Evolutionary conservation across 2,329 filamentous ascomycete species (phyloP).

Genomic region (Polychaeton citri): DNA sequence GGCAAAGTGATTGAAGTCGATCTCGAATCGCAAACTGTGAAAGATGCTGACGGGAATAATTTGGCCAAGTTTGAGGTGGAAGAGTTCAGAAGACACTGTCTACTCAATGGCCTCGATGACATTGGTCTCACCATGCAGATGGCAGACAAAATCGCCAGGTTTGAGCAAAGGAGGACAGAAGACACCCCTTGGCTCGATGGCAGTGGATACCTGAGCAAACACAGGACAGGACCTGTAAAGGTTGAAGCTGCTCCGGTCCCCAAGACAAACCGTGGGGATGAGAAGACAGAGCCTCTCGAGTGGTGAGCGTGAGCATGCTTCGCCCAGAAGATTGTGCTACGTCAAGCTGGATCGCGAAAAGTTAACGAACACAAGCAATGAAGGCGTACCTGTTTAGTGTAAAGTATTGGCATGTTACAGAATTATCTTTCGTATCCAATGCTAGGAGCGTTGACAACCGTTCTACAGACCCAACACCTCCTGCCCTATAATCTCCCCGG

Average conservation of each 20-base stretch:
- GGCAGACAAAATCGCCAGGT: slow-evolving; percentile 74
- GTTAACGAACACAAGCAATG: no score
- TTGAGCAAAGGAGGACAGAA: slow-evolving; percentile 62
- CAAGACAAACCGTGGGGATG: slow-evolving; percentile 77
- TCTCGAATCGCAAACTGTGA: slow-evolving; percentile 71
- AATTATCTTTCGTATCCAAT: no score
- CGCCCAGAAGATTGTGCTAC: no score
- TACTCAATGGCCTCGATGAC: slow-evolving; percentile 87
- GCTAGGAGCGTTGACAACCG: no score
- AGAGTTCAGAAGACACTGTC: slow-evolving; percentile 85
- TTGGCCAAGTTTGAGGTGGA: slow-evolving; percentile 78
- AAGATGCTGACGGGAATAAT: slow-evolving; percentile 57
- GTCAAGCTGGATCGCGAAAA: no score
- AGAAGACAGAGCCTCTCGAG: slow-evolving; percentile 72
- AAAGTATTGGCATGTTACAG: no score
- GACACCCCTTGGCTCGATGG: slow-evolving; percentile 90
- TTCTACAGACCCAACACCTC: no score
- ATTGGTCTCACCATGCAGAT: slow-evolving; percentile 89
- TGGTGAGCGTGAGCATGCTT: no score
- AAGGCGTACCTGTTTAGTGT: no score
- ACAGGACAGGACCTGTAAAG: slow-evolving; percentile 45
- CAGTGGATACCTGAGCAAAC: slow-evolving; percentile 57
- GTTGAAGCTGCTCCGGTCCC: slow-evolving; percentile 58
- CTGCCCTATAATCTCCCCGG: no score
- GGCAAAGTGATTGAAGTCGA: slow-evolving; percentile 82